Evolutionary conservation across 306 rosid species (phyloP).

Genomic region (Glycine latifolia): DNA sequence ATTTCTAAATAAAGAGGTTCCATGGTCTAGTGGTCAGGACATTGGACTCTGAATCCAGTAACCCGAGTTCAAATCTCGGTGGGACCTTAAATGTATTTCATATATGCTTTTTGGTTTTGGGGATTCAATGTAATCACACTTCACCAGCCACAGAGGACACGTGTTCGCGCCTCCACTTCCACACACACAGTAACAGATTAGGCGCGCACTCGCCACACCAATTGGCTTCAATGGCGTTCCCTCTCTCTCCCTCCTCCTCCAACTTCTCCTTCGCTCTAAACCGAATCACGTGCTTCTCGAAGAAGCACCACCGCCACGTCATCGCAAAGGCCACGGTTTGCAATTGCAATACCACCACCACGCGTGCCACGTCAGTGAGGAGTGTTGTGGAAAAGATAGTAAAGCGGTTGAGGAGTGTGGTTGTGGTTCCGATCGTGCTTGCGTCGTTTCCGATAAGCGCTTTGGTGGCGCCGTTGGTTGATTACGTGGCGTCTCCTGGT

Average conservation of each 20-base stretch:
- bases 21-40: constrained; percentile 89
- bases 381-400: constrained; percentile 38
- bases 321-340: constrained; percentile 46
- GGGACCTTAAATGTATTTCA: constrained; percentile 68
- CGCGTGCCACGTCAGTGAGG: constrained; percentile 42
- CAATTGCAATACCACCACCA: not conserved
- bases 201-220: constrained; percentile 31
- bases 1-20: constrained; percentile 40
- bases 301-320: constrained; percentile 15
- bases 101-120: not conserved
- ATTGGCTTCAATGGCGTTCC: constrained; percentile 61
- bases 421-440: constrained; percentile 64
- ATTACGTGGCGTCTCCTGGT: constrained; percentile 52
- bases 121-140: constrained; percentile 27
- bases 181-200: constrained; percentile 42
- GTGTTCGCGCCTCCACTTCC: constrained; percentile 35
- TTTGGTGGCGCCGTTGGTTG: constrained; percentile 58
- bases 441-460: constrained; percentile 63
- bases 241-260: constrained; percentile 63
- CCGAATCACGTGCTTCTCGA: constrained; percentile 53
- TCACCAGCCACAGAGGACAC: not conserved
- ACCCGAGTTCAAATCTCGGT: constrained; percentile 89
- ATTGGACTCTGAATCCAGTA: constrained; percentile 90
- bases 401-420: constrained; percentile 62
- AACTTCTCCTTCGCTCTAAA: constrained; percentile 36